phyloP scores from a whole-genome alignment of 192 early-diverging fungal genomes.

The Backusella sp. region DNA sequence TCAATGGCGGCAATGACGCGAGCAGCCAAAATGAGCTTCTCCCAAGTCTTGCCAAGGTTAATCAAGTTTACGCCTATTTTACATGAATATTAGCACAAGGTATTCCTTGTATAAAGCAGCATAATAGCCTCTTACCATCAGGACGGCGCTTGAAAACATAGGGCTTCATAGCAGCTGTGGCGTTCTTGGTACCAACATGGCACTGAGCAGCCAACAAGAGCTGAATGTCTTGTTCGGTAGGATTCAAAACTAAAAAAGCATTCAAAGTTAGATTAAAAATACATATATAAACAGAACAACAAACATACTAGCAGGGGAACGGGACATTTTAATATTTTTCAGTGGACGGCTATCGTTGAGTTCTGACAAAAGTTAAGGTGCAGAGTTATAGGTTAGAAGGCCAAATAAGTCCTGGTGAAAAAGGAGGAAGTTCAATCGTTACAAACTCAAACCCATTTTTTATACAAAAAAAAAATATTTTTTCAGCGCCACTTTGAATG shows the following conservation, averaged over 20 bases:
- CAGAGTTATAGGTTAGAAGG: slow-evolving; percentile 12
- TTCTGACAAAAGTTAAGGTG: slow-evolving; percentile 23
- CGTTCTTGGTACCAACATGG: slow-evolving; percentile 98
- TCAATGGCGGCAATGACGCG: slow-evolving; percentile 98
- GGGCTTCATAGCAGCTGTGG: slow-evolving; percentile 86
- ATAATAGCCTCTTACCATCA: slow-evolving; percentile 62
- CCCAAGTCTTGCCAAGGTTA: slow-evolving; percentile 99
- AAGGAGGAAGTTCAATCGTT: slow-evolving; percentile 8
- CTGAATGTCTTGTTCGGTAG: slow-evolving; percentile 92
- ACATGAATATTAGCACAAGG: background rate
- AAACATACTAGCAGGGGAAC: slow-evolving; percentile 1
- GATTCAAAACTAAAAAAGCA: slow-evolving; percentile 47
- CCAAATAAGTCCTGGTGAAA: slow-evolving; percentile 21
- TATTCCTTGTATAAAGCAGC: background rate
- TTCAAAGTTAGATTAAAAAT: background rate
- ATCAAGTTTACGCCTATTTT: slow-evolving; percentile 87
- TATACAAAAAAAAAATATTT: slow-evolving; percentile 14
- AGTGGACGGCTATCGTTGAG: slow-evolving; percentile 15
- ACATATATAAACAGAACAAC: background rate
- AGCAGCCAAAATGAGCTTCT: slow-evolving; percentile 97
- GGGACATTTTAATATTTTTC: slow-evolving; percentile 16
- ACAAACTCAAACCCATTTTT: background rate
- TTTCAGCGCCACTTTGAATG: background rate
- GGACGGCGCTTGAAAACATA: slow-evolving; percentile 96
- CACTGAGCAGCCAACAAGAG: slow-evolving; percentile 91